Percentiles rank a stretch among this genome's conserved stretches.
Evolutionary conservation across 192 early-diverging fungal genomes (phyloP).

Genomic region (Coemansia sp.): DNA sequence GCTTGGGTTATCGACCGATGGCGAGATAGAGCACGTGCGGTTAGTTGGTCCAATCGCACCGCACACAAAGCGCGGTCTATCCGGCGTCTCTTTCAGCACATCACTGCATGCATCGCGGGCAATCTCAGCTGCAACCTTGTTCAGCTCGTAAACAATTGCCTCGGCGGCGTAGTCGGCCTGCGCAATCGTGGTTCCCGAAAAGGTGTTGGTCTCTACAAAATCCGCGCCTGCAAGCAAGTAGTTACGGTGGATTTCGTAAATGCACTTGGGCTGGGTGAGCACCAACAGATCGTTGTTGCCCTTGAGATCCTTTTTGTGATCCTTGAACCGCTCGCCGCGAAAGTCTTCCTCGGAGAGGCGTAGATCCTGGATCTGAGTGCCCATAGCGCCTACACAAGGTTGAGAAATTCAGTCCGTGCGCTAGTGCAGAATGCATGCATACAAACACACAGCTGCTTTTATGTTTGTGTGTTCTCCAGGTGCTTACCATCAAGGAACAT

Average conservation of each 20-base stretch:
- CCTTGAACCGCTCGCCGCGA: constrained; percentile 79
- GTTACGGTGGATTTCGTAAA: constrained; percentile 85
- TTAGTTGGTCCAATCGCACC: constrained; percentile 92
- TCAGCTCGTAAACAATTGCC: constrained; percentile 85
- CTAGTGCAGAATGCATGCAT: background rate
- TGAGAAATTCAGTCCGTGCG: too few relatives aligned
- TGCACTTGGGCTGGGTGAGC: constrained; percentile 84
- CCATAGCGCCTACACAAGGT: constrained; percentile 71
- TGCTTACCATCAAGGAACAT: constrained; percentile 89
- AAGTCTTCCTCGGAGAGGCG: constrained; percentile 83
- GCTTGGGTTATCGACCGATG: constrained; percentile 94
- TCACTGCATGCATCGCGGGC: constrained; percentile 84
- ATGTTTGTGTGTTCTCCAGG: background rate
- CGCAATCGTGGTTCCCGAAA: constrained; percentile 86
- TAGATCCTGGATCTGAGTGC: constrained; percentile 85
- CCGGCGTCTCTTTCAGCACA: constrained; percentile 70
- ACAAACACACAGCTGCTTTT: background rate
- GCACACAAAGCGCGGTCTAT: constrained; percentile 87
- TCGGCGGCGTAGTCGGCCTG: constrained; percentile 91
- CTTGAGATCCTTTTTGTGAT: constrained; percentile 81
- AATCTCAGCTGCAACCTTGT: constrained; percentile 84
- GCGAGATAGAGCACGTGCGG: constrained; percentile 93
- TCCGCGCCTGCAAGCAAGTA: constrained; percentile 92
- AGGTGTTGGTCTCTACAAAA: constrained; percentile 97
- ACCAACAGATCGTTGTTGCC: constrained; percentile 97